Base-by-base conservation (phyloP, 805 yeast species). In the Saccharomycopsis fibuligera region DNA sequence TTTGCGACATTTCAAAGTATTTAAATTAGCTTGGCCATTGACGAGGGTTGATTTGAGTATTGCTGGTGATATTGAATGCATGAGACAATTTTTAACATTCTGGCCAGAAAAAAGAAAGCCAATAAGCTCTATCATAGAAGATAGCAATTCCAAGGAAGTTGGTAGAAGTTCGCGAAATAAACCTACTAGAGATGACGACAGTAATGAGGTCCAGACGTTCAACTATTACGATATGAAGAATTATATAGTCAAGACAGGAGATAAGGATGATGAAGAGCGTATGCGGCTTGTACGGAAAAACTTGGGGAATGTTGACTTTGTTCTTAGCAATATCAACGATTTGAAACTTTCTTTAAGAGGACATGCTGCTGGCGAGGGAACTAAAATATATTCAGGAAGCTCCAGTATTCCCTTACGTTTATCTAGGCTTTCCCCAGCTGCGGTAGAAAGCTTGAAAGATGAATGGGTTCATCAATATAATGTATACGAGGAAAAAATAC, bases 1-100 rank as follows among this genome's bases (percentile, higher is more conserved):
- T 46, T 37, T 41, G 0, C 51, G 67, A 2, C 67, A 63, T 50
- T 59, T 52, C 25, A 39, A 39, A 23, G n/a, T 63, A 5, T 63
- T 39, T 42, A 54, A 54, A 2, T 12, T 56, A 5, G 58, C 59
- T 8, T 62, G 65, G 65, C 66, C 66, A 3, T 36, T 50, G 10
- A 57, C 61, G 3, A 41, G 49, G 14, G 23, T 39, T 4, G 50
- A 47, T 3, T 10, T 35, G 4, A n/a, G 30, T 16, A 22, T 37
- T 10, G 23, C 29, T 4, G 25, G 21, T 14, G 41, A 35, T 14
- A 21, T 42, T 6, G 55, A 52, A 33, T 19, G 43, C 14, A 31
- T 44, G 16, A 36, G 49, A 30, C 56, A 53, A 31, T 50, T 45
- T 38, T 35, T 53, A 14, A 40, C 40, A 10, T 53, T 53, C 36